Conservation (phyloP, 768 basidiomycete species). For the Phaeolepiota aurea region DNA sequence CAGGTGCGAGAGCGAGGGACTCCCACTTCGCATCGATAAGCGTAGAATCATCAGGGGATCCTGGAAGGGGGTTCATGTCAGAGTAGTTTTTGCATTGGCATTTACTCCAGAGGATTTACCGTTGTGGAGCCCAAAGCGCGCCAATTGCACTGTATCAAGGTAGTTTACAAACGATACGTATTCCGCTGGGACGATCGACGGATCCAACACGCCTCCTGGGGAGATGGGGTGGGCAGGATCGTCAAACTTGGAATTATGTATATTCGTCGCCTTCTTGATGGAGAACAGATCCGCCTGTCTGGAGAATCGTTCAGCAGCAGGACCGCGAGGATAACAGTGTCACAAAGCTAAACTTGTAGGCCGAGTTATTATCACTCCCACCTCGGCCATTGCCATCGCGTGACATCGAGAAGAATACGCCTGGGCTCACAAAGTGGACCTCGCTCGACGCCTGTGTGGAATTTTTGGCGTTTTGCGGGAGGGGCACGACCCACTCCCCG, state of each 20-base stretch:
- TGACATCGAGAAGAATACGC: conserved; percentile 50
- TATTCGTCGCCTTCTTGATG: conserved; percentile 51
- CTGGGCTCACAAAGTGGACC: conserved; percentile 42
- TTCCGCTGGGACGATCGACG: conserved; percentile 38
- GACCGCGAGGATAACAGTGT: not conserved
- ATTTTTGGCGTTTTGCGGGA: conserved; percentile 41
- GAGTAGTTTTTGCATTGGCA: too few species aligned
- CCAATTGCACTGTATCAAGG: conserved; percentile 44
- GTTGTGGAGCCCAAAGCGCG: conserved; percentile 56
- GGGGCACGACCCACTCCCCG: conserved; percentile 54
- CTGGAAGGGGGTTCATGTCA: conserved; percentile 17
- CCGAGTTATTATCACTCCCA: conserved; percentile 36
- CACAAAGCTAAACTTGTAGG: conserved; percentile 45
- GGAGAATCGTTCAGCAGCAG: conserved; percentile 1
- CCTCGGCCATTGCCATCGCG: conserved; percentile 57
- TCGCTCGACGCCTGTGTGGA: conserved; percentile 49
- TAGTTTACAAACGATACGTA: conserved; percentile 52
- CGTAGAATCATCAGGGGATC: conserved; percentile 36
- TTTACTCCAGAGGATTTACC: conserved; percentile 21
- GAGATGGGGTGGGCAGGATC: conserved; percentile 43
- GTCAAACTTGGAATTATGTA: conserved; percentile 49
- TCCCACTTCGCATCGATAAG: conserved; percentile 68
- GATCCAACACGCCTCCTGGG: conserved; percentile 35
- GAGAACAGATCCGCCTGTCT: conserved; percentile 57
- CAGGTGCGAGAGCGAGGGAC: conserved; percentile 50